Conservation (phyloP, 345 rosid species). For the Populus alba region DNA sequence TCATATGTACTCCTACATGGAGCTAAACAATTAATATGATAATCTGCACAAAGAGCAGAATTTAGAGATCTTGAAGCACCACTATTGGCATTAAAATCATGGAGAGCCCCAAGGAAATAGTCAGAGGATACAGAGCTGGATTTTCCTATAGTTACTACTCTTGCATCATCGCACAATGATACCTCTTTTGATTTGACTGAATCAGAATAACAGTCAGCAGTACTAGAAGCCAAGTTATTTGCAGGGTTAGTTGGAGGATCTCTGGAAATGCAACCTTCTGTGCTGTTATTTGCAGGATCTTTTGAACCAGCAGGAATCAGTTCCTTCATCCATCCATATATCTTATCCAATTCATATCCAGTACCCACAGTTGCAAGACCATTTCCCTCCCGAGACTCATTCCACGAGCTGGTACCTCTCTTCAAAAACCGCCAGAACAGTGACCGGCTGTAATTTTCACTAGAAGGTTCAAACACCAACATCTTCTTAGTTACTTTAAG, state of each 20-base stretch:
- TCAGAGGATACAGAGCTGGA: constrained; percentile 40
- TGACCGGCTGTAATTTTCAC: constrained; percentile 16
- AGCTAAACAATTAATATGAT: constrained; percentile 30
- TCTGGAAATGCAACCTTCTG: constrained; percentile 18
- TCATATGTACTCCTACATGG: constrained; percentile 22
- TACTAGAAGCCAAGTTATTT: constrained; percentile 13
- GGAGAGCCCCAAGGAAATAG: constrained; percentile 34
- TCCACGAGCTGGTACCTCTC: constrained; percentile 12
- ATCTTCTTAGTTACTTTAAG: constrained; percentile 45
- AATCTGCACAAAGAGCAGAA: constrained; percentile 38
- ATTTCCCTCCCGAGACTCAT: constrained; percentile 22
- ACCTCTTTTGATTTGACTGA: constrained; percentile 27
- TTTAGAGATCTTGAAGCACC: constrained; percentile 20
- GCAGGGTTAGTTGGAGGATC: constrained; percentile 21
- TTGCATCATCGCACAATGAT: constrained; percentile 15
- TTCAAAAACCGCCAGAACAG: constrained; percentile 27
- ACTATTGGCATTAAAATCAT: constrained; percentile 30
- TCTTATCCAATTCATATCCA: constrained; percentile 31
- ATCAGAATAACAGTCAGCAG: constrained; percentile 22
- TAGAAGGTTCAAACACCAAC: constrained; percentile 15
- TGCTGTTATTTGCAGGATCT: constrained; percentile 15
- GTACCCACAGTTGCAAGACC: constrained; percentile 28
- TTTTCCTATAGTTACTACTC: constrained; percentile 15
- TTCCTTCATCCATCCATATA: constrained; percentile 50
- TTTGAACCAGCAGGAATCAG: constrained; percentile 34